Evolutionary conservation across 371 early-diverging fungal genomes (phyloP), one percentile per base, ranked within the genome.

Genomic region (Capniomyces stellatus): DNA sequence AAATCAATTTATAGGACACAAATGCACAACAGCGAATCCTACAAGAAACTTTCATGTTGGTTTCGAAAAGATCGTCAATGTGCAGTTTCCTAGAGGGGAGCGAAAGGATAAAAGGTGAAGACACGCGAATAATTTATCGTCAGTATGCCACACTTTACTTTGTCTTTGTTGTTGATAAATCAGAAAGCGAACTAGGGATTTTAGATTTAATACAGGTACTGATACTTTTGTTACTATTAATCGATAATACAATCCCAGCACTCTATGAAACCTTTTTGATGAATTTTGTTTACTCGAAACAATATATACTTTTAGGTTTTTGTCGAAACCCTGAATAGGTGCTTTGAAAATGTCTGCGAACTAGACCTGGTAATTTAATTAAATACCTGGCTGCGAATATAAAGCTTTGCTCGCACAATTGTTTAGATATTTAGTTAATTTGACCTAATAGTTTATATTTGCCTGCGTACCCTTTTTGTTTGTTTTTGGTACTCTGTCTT

Each of bases 311-410:
- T 53, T 29, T 63, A 89, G 85, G 89, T 92, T 18, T 89, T 96
- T 72, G 97, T 96, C 0, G 97, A 96, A 62, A 77, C 88, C 29
- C 70, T 96, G 54, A 95, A 96, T 60, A 64, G 82, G 39, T 81
- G 83, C 24, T 94, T 96, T 69, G 85, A 87, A 47, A 93, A 96
- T 55, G 97, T 96, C 2, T 96, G 95, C 62, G 97, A 96, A 62
- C 67, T 96, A 52, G 97, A 93, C 62, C 64, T 96, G 70, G 85
- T 85, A 72, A 35, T 35, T 35, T 10, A 35, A 35, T 6, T 35
- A n/a, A n/a, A n/a, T n/a, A n/a, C n/a, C n/a, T n/a, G n/a, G n/a
- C n/a, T n/a, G n/a, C n/a, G n/a, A n/a, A n/a, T n/a, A n/a, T n/a
- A n/a, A n/a, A n/a, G n/a, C n/a, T n/a, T n/a, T n/a, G n/a, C n/a